Evolutionary conservation across 1,139 yeast species (phyloP).

Genomic region (Debaryomyces fabryi): DNA sequence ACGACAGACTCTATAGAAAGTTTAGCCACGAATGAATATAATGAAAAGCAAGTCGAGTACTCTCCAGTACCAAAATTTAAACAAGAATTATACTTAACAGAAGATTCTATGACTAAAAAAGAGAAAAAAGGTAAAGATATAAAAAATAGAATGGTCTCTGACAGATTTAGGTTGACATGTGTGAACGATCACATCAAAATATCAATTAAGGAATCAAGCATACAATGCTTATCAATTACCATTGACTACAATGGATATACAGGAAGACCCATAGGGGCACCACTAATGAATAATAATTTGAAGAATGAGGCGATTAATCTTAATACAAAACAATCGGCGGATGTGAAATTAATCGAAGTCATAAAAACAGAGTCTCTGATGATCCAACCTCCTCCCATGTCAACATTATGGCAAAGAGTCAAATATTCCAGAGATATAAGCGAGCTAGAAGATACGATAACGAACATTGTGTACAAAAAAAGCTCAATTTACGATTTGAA

Average conservation of each 20-base stretch:
- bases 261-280: slow-evolving; percentile 10
- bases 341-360: slow-evolving; percentile 6
- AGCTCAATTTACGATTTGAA: slow-evolving; percentile 20
- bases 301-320: slow-evolving; percentile 10
- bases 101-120: slow-evolving; percentile 28
- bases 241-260: slow-evolving; percentile 15
- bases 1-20: background rate
- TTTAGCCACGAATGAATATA: background rate
- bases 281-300: slow-evolving; percentile 8
- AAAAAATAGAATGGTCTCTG: slow-evolving; percentile 16
- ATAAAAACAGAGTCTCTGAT: slow-evolving; percentile 2
- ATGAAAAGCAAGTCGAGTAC: background rate
- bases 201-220: slow-evolving; percentile 12
- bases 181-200: slow-evolving; percentile 15
- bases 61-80: background rate
- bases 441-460: slow-evolving; percentile 10
- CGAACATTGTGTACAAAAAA: slow-evolving; percentile 23
- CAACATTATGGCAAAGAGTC: slow-evolving; percentile 13
- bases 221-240: slow-evolving; percentile 15
- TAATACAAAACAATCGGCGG: background rate
- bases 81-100: slow-evolving; percentile 12
- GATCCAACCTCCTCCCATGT: slow-evolving; percentile 9
- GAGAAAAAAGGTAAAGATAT: slow-evolving; percentile 21
- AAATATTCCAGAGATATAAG: slow-evolving; percentile 15
- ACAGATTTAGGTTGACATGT: slow-evolving; percentile 17